Conservation (phyloP, 768 basidiomycete genomes). For the Tulasnella sp. region DNA sequence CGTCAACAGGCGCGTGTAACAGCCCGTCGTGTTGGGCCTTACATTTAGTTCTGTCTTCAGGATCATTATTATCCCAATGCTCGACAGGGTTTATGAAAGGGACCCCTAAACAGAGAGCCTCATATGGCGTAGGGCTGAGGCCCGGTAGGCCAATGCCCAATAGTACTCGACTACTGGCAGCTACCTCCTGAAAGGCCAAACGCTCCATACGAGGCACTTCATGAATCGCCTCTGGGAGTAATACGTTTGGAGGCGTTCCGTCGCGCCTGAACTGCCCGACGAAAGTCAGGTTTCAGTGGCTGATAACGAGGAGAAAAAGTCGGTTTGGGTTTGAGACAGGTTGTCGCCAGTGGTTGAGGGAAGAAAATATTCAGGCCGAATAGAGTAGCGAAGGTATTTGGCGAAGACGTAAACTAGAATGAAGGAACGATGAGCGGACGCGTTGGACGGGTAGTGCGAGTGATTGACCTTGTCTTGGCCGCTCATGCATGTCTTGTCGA, state of each 20-base stretch:
- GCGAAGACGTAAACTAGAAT: slow-evolving; percentile 29
- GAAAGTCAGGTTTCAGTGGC: not conserved
- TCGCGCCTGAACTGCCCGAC: slow-evolving; percentile 32
- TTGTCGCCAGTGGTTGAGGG: not conserved
- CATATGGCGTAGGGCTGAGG: slow-evolving; percentile 31
- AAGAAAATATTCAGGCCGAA: slow-evolving; percentile 20
- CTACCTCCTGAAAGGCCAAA: slow-evolving; percentile 19
- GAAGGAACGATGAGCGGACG: too few species aligned
- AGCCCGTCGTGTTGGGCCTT: not conserved
- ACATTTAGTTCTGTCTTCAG: slow-evolving; percentile 2
- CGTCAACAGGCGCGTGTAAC: not conserved
- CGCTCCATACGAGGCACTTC: slow-evolving; percentile 10
- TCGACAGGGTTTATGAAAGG: slow-evolving; percentile 34
- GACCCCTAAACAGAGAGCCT: slow-evolving; percentile 34
- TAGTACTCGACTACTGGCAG: slow-evolving; percentile 31
- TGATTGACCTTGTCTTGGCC: slow-evolving; percentile 25
- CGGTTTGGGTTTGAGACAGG: slow-evolving; percentile 20
- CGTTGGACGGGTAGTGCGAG: not conserved
- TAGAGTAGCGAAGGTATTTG: slow-evolving; percentile 34
- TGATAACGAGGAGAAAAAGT: slow-evolving; percentile 6
- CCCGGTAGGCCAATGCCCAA: slow-evolving; percentile 36
- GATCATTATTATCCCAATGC: not conserved
- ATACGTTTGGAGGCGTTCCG: not conserved
- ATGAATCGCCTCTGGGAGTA: slow-evolving; percentile 14
- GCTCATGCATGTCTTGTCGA: slow-evolving; percentile 31